Conservation (phyloP, 225 moss, liverwort and hornwort species). For the Pseudoscleropodium purum region DNA sequence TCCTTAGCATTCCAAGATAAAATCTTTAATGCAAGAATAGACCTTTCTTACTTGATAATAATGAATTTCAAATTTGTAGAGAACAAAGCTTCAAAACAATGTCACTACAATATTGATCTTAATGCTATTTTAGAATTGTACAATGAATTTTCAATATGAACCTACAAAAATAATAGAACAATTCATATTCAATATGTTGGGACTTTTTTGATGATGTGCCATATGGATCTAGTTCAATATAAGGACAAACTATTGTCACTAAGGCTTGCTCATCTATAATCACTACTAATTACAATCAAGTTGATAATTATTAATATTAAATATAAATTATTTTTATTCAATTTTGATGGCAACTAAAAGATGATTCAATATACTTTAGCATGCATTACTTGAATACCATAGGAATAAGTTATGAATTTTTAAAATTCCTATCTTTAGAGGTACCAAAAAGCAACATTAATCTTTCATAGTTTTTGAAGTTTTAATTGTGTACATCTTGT, state of each 20-base stretch:
- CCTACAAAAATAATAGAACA: not conserved
- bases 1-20: no score
- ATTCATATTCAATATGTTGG: not conserved
- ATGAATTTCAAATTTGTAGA: no score
- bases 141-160: not conserved
- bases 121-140: fast-evolving
- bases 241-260: not conserved
- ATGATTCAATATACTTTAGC: no score
- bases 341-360: no score
- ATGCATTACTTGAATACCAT: no score
- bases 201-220: not conserved
- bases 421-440: fast-evolving
- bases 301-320: not conserved
- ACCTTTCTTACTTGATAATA: no score
- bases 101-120: fast-evolving
- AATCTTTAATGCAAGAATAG: no score
- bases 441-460: fast-evolving
- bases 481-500: not conserved
- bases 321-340: not conserved
- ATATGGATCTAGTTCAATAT: not conserved
- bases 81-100: no score
- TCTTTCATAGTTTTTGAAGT: fast-evolving
- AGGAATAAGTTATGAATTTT: not conserved
- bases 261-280: not conserved
- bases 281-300: fast-evolving